Evolutionary conservation across 1,139 yeast species (phyloP).

Genomic region (Komagataea norvegica): DNA sequence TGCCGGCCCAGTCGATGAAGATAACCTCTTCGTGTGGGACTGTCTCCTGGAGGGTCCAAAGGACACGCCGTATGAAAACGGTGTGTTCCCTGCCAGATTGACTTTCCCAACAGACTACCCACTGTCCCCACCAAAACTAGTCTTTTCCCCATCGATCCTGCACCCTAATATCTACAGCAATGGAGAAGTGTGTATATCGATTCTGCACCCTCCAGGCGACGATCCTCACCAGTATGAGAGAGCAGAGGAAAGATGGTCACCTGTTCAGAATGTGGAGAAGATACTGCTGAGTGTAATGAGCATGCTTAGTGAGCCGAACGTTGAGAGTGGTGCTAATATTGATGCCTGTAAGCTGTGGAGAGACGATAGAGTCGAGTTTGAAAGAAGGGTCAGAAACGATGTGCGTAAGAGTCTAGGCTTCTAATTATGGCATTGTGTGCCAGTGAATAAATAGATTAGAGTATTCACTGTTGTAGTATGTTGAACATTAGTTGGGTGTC

Average conservation of each 20-base stretch:
- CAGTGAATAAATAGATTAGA: neutral
- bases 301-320: constrained; percentile 96
- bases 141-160: constrained; percentile 76
- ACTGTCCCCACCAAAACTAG: constrained; percentile 80
- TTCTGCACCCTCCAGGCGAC: constrained; percentile 93
- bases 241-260: constrained; percentile 97
- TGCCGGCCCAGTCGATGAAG: constrained; percentile 86
- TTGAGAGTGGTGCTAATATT: constrained; percentile 93
- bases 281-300: constrained; percentile 87
- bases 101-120: constrained; percentile 92
- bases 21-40: constrained; percentile 83
- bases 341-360: constrained; percentile 97
- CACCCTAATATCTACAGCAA: constrained; percentile 94
- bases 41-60: constrained; percentile 89
- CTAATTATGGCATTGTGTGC: constrained; percentile 26
- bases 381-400: constrained; percentile 57
- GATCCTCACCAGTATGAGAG: constrained; percentile 94
- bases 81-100: constrained; percentile 80
- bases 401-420: constrained; percentile 66
- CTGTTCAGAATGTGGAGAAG: constrained; percentile 95
- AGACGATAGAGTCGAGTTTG: constrained; percentile 66
- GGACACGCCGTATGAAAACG: constrained; percentile 92
- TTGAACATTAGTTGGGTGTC: too few relatives aligned
- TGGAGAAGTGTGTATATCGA: constrained; percentile 94
- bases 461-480: neutral